These are phyloP conservation scores for Metschnikowia arizonensis DNA, from an alignment of 805 yeast species.

Conservation along the genomic window DNA sequence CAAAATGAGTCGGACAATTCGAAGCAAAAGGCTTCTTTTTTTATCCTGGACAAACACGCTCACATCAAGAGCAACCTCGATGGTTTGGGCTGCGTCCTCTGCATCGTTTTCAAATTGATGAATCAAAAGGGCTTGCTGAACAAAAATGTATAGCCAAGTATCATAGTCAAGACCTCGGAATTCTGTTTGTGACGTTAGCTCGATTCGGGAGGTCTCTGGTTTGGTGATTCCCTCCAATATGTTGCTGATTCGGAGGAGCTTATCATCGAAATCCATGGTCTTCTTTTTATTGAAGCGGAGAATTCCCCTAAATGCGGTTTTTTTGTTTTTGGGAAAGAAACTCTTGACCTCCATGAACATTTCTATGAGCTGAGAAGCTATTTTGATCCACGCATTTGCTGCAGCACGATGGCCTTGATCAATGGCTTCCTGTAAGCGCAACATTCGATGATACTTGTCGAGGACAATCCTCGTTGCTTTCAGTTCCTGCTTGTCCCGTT, in stretches of 20 bases:
- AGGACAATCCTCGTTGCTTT: slow-evolving; percentile 54
- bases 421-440: slow-evolving; percentile 42
- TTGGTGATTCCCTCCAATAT: slow-evolving; percentile 54
- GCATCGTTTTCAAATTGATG: slow-evolving; percentile 64
- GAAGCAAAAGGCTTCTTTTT: slow-evolving; percentile 54
- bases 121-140: slow-evolving; percentile 69
- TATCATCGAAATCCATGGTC: slow-evolving; percentile 66
- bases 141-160: slow-evolving; percentile 80
- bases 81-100: slow-evolving; percentile 46
- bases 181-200: slow-evolving; percentile 48
- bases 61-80: slow-evolving; percentile 71
- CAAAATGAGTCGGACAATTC: slow-evolving; percentile 65
- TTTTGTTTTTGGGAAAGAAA: slow-evolving; percentile 75
- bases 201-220: slow-evolving; percentile 27
- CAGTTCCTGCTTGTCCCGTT: slow-evolving; percentile 52
- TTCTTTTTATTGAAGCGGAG: slow-evolving; percentile 57
- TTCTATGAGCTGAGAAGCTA: slow-evolving; percentile 79
- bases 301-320: slow-evolving; percentile 64
- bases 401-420: slow-evolving; percentile 50
- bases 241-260: slow-evolving; percentile 62
- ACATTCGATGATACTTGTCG: slow-evolving; percentile 52
- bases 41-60: slow-evolving; percentile 73
- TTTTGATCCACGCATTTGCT: slow-evolving; percentile 73
- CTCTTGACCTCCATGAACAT: slow-evolving; percentile 72
- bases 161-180: slow-evolving; percentile 75